These are phyloP conservation scores for Xerocomus potaroensis DNA, from an alignment of 768 basidiomycete genomes.

Conservation along the genomic window DNA sequence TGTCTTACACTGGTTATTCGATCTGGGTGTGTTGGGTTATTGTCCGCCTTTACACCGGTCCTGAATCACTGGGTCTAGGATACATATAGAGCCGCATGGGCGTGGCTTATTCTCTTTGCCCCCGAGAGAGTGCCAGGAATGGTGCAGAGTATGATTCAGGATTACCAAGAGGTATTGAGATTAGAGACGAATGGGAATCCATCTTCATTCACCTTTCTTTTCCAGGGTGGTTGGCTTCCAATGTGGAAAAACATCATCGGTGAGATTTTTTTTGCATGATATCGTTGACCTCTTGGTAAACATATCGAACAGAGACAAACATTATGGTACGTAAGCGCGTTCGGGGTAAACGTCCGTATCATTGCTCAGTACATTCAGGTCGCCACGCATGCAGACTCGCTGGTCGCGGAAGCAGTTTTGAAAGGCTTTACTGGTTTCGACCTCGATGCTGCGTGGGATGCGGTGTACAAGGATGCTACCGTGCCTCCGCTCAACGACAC, in stretches of 20 bases:
- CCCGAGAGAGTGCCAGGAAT: conserved; percentile 75
- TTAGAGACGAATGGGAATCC: not conserved
- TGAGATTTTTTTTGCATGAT: conserved; percentile 21
- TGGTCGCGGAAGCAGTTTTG: conserved; percentile 65
- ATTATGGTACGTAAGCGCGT: conserved; percentile 54
- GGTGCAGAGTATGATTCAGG: conserved; percentile 76
- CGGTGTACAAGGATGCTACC: conserved; percentile 70
- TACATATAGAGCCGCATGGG: conserved; percentile 75
- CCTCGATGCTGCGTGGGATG: conserved; percentile 61
- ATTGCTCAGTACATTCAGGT: conserved; percentile 38
- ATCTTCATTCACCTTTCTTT: not conserved
- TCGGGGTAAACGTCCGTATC: not conserved
- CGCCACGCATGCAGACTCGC: conserved; percentile 75
- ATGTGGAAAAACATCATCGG: conserved; percentile 89
- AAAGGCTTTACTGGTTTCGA: conserved; percentile 67
- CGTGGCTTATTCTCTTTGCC: conserved; percentile 70
- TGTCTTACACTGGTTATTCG: conserved; percentile 79
- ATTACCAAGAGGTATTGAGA: conserved; percentile 55
- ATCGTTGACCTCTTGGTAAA: not conserved
- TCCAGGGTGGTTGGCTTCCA: conserved; percentile 73
- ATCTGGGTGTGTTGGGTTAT: conserved; percentile 52
- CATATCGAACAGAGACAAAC: conserved; percentile 53
- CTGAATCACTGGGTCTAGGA: conserved; percentile 43
- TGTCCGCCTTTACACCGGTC: not conserved
- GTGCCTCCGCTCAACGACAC: conserved; percentile 56